phyloP scores from a whole-genome alignment of 305 asterid species.

The Rubia tinctorum region DNA sequence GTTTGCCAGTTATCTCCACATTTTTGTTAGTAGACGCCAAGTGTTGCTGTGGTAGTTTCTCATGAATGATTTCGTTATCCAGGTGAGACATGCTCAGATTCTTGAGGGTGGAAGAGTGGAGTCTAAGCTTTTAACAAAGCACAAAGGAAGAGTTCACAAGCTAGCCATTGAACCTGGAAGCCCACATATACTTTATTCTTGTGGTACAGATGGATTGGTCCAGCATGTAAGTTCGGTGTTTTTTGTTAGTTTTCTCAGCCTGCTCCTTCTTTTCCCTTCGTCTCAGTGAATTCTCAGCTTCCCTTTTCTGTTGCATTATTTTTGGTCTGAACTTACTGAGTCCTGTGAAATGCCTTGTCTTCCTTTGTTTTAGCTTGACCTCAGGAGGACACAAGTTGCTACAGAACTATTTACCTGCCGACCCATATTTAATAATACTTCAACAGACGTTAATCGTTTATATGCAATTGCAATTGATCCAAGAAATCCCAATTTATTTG shows the following conservation, averaged over 20 bases:
- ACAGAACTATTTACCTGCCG: conserved; percentile 67
- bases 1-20: not conserved
- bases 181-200: conserved; percentile 73
- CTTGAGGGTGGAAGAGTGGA: conserved; percentile 59
- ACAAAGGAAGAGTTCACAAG: conserved; percentile 70
- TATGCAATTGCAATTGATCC: conserved; percentile 85
- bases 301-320: not conserved
- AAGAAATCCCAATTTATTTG: conserved; percentile 73
- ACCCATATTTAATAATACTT: conserved; percentile 34
- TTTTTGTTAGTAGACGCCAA: not conserved
- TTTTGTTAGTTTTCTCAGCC: not conserved
- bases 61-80: conserved; percentile 11
- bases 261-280: not conserved
- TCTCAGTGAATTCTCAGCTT: not conserved
- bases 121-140: conserved; percentile 57
- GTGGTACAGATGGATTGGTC: conserved; percentile 92
- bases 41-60: not conserved
- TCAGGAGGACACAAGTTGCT: conserved; percentile 58
- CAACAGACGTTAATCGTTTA: conserved; percentile 35
- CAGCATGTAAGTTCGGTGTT: conserved; percentile 61
- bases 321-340: not conserved
- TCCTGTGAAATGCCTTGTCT: conserved; percentile 14
- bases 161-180: conserved; percentile 88
- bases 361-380: conserved; percentile 58
- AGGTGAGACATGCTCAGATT: conserved; percentile 85